Evolutionary conservation across 352 stramenopile species (phyloP).

Genomic region (Globisporangium yorkense): DNA sequence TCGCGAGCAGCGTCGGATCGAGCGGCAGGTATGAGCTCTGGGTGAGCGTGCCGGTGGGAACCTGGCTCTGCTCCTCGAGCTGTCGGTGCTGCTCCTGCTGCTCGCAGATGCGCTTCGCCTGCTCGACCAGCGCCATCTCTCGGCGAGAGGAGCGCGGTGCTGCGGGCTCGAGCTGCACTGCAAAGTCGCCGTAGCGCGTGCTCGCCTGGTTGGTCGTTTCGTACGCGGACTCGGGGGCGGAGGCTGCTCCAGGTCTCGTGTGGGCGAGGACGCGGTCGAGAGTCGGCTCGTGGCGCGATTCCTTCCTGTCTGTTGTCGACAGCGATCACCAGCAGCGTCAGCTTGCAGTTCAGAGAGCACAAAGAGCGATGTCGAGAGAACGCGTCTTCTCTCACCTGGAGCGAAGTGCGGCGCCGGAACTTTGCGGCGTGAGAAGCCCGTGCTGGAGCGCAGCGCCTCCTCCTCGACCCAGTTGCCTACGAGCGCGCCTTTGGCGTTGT

Average conservation of each 20-base stretch:
- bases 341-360: neutral
- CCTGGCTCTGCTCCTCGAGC: conserved; percentile 17
- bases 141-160: conserved; percentile 39
- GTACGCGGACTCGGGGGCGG: conserved; percentile 17
- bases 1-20: conserved; percentile 24
- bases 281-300: conserved; percentile 37
- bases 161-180: conserved; percentile 18
- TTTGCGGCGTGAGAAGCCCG: conserved; percentile 52
- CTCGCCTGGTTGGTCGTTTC: conserved; percentile 59
- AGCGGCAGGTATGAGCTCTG: conserved; percentile 34
- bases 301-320: conserved; percentile 25
- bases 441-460: conserved; percentile 51
- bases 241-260: conserved; percentile 3
- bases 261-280: conserved; percentile 49
- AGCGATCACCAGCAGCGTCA: neutral
- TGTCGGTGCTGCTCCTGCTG: conserved; percentile 25
- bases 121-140: conserved; percentile 35
- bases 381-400: conserved; percentile 16
- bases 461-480: conserved; percentile 86
- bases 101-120: conserved; percentile 29
- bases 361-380: neutral
- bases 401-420: conserved; percentile 30
- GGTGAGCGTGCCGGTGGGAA: conserved; percentile 19
- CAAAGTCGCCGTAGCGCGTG: conserved; percentile 37
- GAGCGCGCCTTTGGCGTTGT: conserved; percentile 65